These are phyloP conservation scores for Novymonas esmeraldas DNA, from an alignment of 208 protist species.

Conservation along the genomic window DNA sequence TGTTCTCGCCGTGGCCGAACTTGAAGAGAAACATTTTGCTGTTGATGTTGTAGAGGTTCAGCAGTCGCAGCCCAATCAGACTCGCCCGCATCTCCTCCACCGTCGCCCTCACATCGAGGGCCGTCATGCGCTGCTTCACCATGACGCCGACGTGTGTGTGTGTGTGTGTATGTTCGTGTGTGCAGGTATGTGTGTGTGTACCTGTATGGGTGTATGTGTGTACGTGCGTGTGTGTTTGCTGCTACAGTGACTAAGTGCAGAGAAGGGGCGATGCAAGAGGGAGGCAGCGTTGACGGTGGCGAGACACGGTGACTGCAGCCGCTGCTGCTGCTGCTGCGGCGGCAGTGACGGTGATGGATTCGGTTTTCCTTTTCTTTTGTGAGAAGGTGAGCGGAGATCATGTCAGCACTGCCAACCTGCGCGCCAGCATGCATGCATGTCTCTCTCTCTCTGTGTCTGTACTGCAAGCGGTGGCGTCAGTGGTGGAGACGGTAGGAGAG, in stretches of 20 bases:
- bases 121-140: constrained; percentile 93
- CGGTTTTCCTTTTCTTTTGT: too few relatives aligned
- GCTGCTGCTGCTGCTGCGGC: too few relatives aligned
- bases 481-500: too few relatives aligned
- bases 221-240: neutral
- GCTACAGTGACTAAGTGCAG: neutral
- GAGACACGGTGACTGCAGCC: too few relatives aligned
- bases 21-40: constrained; percentile 95
- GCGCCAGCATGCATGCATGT: too few relatives aligned
- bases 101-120: constrained; percentile 91
- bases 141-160: constrained; percentile 33
- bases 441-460: too few relatives aligned
- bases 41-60: constrained; percentile 96
- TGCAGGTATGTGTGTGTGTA: constrained; percentile 4
- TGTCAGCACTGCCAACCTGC: too few relatives aligned
- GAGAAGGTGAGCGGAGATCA: too few relatives aligned
- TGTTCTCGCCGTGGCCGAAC: constrained; percentile 91
- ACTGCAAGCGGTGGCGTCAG: too few relatives aligned
- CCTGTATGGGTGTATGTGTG: neutral
- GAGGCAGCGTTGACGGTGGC: neutral
- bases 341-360: too few relatives aligned
- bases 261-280: neutral
- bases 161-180: constrained; percentile 4
- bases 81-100: constrained; percentile 86
- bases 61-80: constrained; percentile 88